These are phyloP conservation scores for Colletotrichum chlorophyti DNA, from an alignment of 2,329 filamentous ascomycete genomes.

Conservation along the genomic window DNA sequence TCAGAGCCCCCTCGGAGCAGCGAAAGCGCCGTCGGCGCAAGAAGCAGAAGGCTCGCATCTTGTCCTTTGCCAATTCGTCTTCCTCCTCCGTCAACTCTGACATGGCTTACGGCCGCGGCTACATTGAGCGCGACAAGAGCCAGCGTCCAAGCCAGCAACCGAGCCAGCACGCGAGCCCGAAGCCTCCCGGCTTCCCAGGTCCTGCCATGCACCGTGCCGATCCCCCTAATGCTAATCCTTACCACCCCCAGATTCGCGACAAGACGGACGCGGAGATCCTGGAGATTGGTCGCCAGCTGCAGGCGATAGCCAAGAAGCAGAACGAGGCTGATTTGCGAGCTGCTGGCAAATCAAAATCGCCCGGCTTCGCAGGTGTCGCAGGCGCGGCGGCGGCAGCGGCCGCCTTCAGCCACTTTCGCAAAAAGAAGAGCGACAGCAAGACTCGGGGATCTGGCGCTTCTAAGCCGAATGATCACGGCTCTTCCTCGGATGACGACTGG, in stretches of 20 bases:
- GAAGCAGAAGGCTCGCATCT: conserved; percentile 59
- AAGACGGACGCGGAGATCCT: conserved; percentile 65
- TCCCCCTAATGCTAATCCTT: conserved; percentile 20
- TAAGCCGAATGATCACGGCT: conserved; percentile 45
- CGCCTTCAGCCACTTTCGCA: conserved; percentile 48
- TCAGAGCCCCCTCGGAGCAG: conserved; percentile 65
- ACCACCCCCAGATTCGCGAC: conserved; percentile 33
- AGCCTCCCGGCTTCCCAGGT: conserved; percentile 7
- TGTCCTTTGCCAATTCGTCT: conserved; percentile 68
- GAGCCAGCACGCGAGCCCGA: conserved; percentile 30
- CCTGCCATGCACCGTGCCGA: conserved; percentile 16
- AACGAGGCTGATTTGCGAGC: conserved; percentile 56
- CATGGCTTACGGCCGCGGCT: conserved; percentile 71
- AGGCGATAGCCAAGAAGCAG: conserved; percentile 57
- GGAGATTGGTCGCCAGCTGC: conserved; percentile 60
- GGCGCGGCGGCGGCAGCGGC: conserved; percentile 35
- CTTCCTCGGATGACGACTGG: conserved; percentile 55
- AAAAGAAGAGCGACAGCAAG: conserved; percentile 42
- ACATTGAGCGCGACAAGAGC: conserved; percentile 50
- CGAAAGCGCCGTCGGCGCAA: conserved; percentile 45
- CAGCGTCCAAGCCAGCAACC: conserved; percentile 40
- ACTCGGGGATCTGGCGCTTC: conserved; percentile 48
- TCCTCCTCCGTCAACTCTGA: conserved; percentile 73
- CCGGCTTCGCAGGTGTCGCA: conserved; percentile 45
- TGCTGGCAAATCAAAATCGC: conserved; percentile 46